Evolutionary conservation across 139 green algal species (phyloP).

Genomic region (Coelastrella sp.): DNA sequence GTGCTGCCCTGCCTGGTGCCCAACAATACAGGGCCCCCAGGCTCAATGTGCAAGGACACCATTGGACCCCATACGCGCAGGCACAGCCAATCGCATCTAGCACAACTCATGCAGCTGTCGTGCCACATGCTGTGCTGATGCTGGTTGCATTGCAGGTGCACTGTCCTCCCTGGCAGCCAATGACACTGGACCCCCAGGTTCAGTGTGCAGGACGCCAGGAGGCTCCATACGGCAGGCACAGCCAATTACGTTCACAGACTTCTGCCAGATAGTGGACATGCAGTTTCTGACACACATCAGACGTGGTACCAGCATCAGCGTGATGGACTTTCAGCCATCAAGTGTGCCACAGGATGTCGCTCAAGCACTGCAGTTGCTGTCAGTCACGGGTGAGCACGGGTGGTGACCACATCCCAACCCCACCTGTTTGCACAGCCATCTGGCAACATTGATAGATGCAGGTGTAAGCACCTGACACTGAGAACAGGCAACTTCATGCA

Average conservation of each 20-base stretch:
- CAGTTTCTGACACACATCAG: conserved; percentile 87
- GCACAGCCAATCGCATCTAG: neutral
- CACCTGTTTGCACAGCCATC: too few species aligned
- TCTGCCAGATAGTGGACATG: conserved; percentile 71
- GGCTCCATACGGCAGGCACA: conserved; percentile 24
- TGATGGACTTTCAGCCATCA: conserved; percentile 66
- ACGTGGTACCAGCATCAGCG: conserved; percentile 79
- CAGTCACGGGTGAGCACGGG: conserved; percentile 47
- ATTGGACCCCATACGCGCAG: neutral
- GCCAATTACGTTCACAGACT: conserved; percentile 44
- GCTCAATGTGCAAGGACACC: too few species aligned
- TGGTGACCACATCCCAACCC: too few species aligned
- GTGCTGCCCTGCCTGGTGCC: too few species aligned
- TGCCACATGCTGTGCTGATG: neutral
- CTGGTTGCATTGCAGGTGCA: neutral
- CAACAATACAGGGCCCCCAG: too few species aligned
- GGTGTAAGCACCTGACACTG: too few species aligned
- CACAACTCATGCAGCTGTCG: too few species aligned
- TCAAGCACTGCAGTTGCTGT: conserved; percentile 57
- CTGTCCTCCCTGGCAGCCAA: neutral
- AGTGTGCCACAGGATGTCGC: conserved; percentile 48
- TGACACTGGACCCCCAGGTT: neutral
- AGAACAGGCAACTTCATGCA: too few species aligned
- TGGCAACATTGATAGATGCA: too few species aligned
- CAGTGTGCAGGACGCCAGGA: conserved; percentile 2